phyloP scores from a whole-genome alignment of 805 yeast species.

The Cyberlindnera galapagoensis region DNA sequence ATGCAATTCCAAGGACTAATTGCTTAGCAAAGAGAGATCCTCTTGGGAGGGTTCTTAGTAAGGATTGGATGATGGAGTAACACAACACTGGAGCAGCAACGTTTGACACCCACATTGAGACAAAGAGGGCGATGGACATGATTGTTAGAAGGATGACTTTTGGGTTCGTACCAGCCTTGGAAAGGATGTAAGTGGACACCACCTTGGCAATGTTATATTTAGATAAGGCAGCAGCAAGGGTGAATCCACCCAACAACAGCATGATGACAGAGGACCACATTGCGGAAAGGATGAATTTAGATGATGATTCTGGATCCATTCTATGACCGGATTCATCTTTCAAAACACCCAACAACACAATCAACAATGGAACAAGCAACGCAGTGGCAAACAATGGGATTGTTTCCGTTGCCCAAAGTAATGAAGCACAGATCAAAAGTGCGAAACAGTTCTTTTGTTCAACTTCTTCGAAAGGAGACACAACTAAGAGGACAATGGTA shows the following conservation, averaged over 20 bases:
- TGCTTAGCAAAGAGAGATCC: slow-evolving; percentile 76
- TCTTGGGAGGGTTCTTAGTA: slow-evolving; percentile 76
- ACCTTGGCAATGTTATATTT: slow-evolving; percentile 85
- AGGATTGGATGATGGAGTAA: slow-evolving; percentile 85
- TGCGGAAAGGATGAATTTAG: slow-evolving; percentile 65
- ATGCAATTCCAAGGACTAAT: slow-evolving; percentile 82
- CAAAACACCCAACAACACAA: slow-evolving; percentile 65
- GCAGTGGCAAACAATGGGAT: slow-evolving; percentile 91
- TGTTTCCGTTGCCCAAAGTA: slow-evolving; percentile 94
- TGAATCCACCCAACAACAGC: slow-evolving; percentile 87
- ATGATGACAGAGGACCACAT: slow-evolving; percentile 97
- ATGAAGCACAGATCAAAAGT: slow-evolving; percentile 68
- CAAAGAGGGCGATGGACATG: slow-evolving; percentile 80
- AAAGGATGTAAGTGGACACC: slow-evolving; percentile 73
- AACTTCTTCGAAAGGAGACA: slow-evolving; percentile 51
- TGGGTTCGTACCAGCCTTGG: slow-evolving; percentile 84
- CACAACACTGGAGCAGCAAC: slow-evolving; percentile 97
- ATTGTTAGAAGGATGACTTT: slow-evolving; percentile 66
- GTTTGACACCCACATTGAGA: slow-evolving; percentile 93
- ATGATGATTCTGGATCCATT: slow-evolving; percentile 64
- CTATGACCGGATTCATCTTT: slow-evolving; percentile 47
- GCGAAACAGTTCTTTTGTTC: slow-evolving; percentile 80
- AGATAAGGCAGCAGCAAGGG: slow-evolving; percentile 90
- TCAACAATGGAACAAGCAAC: slow-evolving; percentile 70
- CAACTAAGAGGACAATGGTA: slow-evolving; percentile 37